Base-by-base conservation (phyloP, 495 filamentous ascomycete genomes). In the Aspergillus nanangensis region DNA sequence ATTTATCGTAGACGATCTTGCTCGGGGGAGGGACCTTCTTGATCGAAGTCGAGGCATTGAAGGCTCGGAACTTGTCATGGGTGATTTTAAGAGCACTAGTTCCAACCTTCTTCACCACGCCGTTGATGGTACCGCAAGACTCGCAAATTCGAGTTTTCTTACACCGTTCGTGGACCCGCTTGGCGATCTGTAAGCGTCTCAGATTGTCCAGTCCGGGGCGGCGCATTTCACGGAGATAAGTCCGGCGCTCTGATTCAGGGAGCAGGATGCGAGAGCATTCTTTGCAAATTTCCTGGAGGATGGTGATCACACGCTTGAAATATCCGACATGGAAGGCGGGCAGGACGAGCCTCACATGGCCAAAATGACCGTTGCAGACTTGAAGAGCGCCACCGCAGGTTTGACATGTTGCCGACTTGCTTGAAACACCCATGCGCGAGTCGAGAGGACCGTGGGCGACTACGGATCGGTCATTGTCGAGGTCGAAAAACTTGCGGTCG, bases 321-420 rank as follows among this genome's bases (percentile, higher is more conserved):
- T 96, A 98, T 45, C 93, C 93, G 50, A 97, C 87, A 58, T 97
- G 93, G 55, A 96, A 96, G 21, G 86, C 86, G 4, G 93, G 93
- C 9, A 98, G 75, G 7, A 90, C 88, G 17, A 98, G 77, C 60
- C 84, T 79, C 47, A 97, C 82, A 66, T 95, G 86, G 32, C 93
- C 93, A 50, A 96, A 98, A 66, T 98, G 93, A 19, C 93, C 93
- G 50, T 90, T 91, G 63, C 93, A 98, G 36, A 81, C 74, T 44
- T 87, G 76, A 32, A 96, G 69, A 8, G 76, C 74, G 48, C 83
- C 77, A 37, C 84, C 81, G 64, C 93, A 98, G 17, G 93, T 97
- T 44, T 81, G 74, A 65, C 93, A 98, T 27, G 62, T 67, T 29
- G 75, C 82, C 10, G 69, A 78, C 65, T 89, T 86, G 59, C 76